Conservation (phyloP, 768 basidiomycete species). For the Mrakia hoshinonis region DNA sequence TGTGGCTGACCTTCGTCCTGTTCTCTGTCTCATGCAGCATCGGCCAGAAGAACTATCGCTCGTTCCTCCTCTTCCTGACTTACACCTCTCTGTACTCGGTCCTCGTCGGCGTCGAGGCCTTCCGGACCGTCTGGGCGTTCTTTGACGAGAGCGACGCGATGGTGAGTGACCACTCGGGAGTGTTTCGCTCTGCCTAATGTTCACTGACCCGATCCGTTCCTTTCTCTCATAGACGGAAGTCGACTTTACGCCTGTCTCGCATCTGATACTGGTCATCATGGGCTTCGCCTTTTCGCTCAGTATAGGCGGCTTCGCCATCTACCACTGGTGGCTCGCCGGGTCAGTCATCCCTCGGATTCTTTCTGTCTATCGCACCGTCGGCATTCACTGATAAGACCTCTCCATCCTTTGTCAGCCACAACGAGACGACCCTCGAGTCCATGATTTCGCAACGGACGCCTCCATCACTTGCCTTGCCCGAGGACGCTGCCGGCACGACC, state of each 20-base stretch:
- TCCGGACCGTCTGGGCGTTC: conserved; percentile 15
- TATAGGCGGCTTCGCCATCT: conserved; percentile 18
- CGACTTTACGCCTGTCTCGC: conserved; percentile 18
- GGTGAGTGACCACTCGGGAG: background rate
- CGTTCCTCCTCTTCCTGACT: conserved; percentile 25
- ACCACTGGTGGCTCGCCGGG: conserved; percentile 16
- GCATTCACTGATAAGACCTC: no score
- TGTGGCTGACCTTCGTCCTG: background rate
- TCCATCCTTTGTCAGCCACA: background rate
- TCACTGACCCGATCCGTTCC: no score
- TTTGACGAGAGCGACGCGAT: conserved; percentile 15
- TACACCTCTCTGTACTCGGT: conserved; percentile 8
- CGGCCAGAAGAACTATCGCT: conserved; percentile 26
- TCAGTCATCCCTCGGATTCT: no score
- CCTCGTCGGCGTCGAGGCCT: conserved; percentile 12
- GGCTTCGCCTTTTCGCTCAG: conserved; percentile 23
- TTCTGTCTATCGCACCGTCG: no score
- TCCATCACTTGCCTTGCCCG: conserved; percentile 14
- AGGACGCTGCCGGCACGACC: background rate
- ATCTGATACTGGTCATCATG: conserved; percentile 19
- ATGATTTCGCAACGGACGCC: background rate
- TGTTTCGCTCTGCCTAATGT: background rate
- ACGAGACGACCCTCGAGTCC: conserved; percentile 25
- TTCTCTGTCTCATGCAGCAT: background rate
- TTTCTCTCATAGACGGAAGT: conserved; percentile 10